Percentiles rank a stretch among this genome's conserved stretches.
These are phyloP conservation scores for Tulasnella sp. DNA, from an alignment of 768 basidiomycete species.

Conservation along the genomic window DNA sequence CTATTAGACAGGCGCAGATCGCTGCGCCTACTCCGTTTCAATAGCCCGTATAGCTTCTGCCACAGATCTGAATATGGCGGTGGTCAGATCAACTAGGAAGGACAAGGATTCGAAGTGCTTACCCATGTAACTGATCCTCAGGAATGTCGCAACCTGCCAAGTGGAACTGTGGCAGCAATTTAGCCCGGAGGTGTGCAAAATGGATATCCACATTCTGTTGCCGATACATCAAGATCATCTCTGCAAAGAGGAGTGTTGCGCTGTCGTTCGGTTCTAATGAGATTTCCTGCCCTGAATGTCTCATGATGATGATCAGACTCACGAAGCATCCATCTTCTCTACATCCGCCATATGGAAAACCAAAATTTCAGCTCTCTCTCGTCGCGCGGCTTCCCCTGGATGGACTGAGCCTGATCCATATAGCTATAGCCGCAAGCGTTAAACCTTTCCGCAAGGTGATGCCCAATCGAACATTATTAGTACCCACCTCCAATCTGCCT, in stretches of 20 bases:
- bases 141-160: conserved; percentile 24
- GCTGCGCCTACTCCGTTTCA: background rate
- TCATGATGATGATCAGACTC: conserved; percentile 27
- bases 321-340: conserved; percentile 86
- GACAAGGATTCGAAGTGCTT: background rate
- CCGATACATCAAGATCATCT: conserved; percentile 62
- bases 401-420: conserved; percentile 74
- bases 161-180: conserved; percentile 24
- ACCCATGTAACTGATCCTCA: background rate
- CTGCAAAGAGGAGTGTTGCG: conserved; percentile 74
- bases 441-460: conserved; percentile 37
- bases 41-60: conserved; percentile 4
- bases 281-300: background rate
- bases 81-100: no score
- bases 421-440: conserved; percentile 72
- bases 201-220: conserved; percentile 26
- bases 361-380: conserved; percentile 61
- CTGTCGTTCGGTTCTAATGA: conserved; percentile 31
- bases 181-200: conserved; percentile 27
- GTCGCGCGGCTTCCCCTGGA: conserved; percentile 77
- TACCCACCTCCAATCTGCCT: conserved; percentile 19
- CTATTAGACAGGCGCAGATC: no score
- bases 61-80: background rate
- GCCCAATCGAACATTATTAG: background rate
- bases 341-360: conserved; percentile 95